Percentiles rank a stretch among this genome's conserved stretches.
Evolutionary conservation across 2,329 filamentous ascomycete species (phyloP).

Genomic region (Clonostachys chloroleuca): DNA sequence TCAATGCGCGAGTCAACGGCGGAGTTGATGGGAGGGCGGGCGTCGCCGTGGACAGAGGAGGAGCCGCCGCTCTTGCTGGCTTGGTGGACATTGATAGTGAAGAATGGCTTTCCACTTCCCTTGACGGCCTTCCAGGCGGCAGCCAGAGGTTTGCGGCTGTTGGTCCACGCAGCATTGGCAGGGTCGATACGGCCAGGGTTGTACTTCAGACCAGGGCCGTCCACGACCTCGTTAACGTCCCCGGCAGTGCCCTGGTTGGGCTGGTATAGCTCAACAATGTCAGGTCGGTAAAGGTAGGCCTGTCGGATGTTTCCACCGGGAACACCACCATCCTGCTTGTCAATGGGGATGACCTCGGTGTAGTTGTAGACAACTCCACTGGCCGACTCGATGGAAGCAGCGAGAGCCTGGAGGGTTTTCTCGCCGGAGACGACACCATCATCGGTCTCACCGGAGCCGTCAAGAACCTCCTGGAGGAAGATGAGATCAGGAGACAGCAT

Average conservation of each 20-base stretch:
- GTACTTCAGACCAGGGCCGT: slow-evolving; percentile 54
- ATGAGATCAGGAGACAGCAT: slow-evolving; percentile 60
- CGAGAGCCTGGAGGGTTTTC: slow-evolving; percentile 52
- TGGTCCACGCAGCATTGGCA: slow-evolving; percentile 50
- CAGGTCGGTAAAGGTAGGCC: slow-evolving; percentile 65
- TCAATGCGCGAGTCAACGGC: slow-evolving; percentile 50
- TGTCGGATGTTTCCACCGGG: slow-evolving; percentile 69
- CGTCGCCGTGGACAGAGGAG: slow-evolving; percentile 59
- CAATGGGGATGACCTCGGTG: slow-evolving; percentile 52
- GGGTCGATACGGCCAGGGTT: slow-evolving; percentile 69
- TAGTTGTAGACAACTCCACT: slow-evolving; percentile 54
- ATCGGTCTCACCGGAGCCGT: slow-evolving; percentile 57
- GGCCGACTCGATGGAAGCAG: slow-evolving; percentile 41
- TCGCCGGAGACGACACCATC: slow-evolving; percentile 54
- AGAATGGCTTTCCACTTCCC: slow-evolving; percentile 49
- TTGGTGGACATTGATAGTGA: slow-evolving; percentile 69
- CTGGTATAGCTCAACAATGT: slow-evolving; percentile 53
- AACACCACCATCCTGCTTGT: slow-evolving; percentile 60
- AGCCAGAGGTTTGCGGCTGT: slow-evolving; percentile 62
- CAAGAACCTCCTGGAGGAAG: slow-evolving; percentile 69
- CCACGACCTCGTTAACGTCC: slow-evolving; percentile 53
- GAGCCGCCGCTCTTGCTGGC: slow-evolving; percentile 64
- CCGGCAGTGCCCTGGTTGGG: slow-evolving; percentile 49
- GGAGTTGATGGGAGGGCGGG: slow-evolving; percentile 61
- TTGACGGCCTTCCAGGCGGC: slow-evolving; percentile 60